Evolutionary conservation across 1,284 basidiomycete genomes (phyloP).

Genomic region (Leccinum pachyderme): DNA sequence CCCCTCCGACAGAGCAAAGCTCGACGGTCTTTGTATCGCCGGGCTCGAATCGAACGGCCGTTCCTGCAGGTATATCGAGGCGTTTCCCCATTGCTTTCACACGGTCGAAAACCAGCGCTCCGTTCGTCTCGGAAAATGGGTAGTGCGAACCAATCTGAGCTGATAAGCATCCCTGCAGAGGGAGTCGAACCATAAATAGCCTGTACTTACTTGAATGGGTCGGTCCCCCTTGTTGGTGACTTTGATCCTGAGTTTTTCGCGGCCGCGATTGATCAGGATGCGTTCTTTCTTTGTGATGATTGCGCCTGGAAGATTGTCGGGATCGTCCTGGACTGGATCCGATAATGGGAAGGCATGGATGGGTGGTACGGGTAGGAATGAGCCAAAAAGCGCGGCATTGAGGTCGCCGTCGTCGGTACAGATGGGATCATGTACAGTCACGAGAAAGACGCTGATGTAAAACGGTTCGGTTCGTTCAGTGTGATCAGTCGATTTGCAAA

Average conservation of each 20-base stretch:
- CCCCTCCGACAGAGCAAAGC: conserved; percentile 79
- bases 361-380: conserved; percentile 82
- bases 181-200: conserved; percentile 6
- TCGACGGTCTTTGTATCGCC: conserved; percentile 85
- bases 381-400: conserved; percentile 83
- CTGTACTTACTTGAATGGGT: conserved; percentile 75
- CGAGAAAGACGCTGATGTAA: conserved; percentile 73
- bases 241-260: conserved; percentile 67
- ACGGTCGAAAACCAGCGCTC: conserved; percentile 82
- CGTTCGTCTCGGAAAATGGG: conserved; percentile 90
- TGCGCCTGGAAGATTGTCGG: conserved; percentile 69
- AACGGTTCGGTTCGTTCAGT: neutral
- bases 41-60: conserved; percentile 96
- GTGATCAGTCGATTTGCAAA: neutral
- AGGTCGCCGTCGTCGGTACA: conserved; percentile 82
- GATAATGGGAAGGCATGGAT: conserved; percentile 61
- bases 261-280: conserved; percentile 75
- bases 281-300: conserved; percentile 65
- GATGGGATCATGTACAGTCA: conserved; percentile 93
- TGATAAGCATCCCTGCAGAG: conserved; percentile 3
- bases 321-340: conserved; percentile 47
- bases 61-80: conserved; percentile 92
- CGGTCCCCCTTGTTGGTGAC: conserved; percentile 95
- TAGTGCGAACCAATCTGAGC: conserved; percentile 87
- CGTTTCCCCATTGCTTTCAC: conserved; percentile 77